Base-by-base conservation (phyloP, 1,284 basidiomycete species). In the Xerocomus nothofagi region DNA sequence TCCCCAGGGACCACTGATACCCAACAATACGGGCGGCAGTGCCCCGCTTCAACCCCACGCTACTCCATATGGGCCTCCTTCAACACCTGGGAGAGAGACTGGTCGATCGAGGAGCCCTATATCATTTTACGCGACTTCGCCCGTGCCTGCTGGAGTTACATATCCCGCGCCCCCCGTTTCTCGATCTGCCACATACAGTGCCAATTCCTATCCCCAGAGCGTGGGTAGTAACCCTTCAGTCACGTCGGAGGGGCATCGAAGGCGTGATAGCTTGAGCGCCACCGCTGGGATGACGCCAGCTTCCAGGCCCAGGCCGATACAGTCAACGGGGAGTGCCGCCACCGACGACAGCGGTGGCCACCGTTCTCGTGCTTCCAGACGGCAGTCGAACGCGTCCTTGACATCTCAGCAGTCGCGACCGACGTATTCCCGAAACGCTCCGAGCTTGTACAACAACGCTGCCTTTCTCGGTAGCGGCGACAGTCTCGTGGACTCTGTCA, bases 211-310 rank as follows among this genome's bases (percentile, higher is more conserved):
- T 36, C n/a, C 44, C 18, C 49, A 48, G n/a, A 43, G 32, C 9
- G 44, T 27, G 5, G 50, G 50, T 0, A 60, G 54, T 29, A 54
- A 53, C n/a, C 43, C 57, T 6, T 66, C 66, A 3, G 37, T 39
- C 37, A 62, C 66, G 32, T 56, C 55, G 2, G 68, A 70, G 1
- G 53, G 57, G 5, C 65, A 55, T 6, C 59, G 59, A 12, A 49
- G 61, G 30, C 62, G 43, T 11, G 56, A 64, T 12, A 67, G 67
- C 33, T 5, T 57, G 8, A 42, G 63, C 11, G 49, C 49, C 8
- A 56, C 32, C 24, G 65, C 67, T 2, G 66, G 63, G n/a, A 64
- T 66, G 59, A 67, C 66, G 2, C 63, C 63, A 6, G 53, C 27
- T 8, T 30, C 44, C 4, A 50, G 47, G 20, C 6, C 34, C 15